These are phyloP conservation scores for Linderniella brevidens DNA, from an alignment of 257 asterid species.

Conservation along the genomic window DNA sequence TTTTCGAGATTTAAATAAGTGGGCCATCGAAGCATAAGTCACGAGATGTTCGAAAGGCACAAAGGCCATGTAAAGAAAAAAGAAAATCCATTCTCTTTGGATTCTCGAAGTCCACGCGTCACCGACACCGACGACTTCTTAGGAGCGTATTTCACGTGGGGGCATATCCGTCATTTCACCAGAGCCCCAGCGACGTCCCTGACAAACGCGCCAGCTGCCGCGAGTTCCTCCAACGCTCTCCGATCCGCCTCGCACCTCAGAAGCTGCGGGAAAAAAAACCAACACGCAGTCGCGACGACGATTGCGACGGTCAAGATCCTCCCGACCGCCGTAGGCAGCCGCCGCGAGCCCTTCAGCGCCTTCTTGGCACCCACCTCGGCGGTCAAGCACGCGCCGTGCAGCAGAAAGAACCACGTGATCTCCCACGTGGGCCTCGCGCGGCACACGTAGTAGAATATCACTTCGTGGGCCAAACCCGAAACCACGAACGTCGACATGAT, in stretches of 20 bases:
- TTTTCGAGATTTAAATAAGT: too few relatives aligned
- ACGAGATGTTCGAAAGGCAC: too few relatives aligned
- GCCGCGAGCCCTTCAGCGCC: slow-evolving; percentile 18
- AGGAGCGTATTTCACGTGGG: too few relatives aligned
- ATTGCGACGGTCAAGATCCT: slow-evolving; percentile 43
- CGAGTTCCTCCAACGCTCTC: slow-evolving; percentile 22
- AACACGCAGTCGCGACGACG: slow-evolving; percentile 27
- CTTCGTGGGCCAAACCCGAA: slow-evolving; percentile 62
- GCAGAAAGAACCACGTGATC: slow-evolving; percentile 31
- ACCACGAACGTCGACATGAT: slow-evolving; percentile 21
- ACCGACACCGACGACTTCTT: too few relatives aligned
- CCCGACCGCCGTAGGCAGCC: slow-evolving; percentile 22
- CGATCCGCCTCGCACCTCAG: slow-evolving; percentile 21
- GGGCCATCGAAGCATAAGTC: too few relatives aligned
- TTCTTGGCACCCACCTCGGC: slow-evolving; percentile 31
- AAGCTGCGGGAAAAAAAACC: slow-evolving; percentile 66
- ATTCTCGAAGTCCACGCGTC: too few relatives aligned
- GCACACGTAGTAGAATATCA: slow-evolving; percentile 50
- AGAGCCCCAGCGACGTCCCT: too few relatives aligned
- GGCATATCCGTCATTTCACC: too few relatives aligned
- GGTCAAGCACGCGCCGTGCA: slow-evolving; percentile 16
- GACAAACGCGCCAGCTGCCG: neutral
- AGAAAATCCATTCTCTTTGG: too few relatives aligned
- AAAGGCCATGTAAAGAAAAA: too few relatives aligned
- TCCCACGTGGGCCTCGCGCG: slow-evolving; percentile 62